Evolutionary conservation across 805 yeast species (phyloP), one percentile per base, ranked within the genome.

Genomic region (Clavispora santaluciae): DNA sequence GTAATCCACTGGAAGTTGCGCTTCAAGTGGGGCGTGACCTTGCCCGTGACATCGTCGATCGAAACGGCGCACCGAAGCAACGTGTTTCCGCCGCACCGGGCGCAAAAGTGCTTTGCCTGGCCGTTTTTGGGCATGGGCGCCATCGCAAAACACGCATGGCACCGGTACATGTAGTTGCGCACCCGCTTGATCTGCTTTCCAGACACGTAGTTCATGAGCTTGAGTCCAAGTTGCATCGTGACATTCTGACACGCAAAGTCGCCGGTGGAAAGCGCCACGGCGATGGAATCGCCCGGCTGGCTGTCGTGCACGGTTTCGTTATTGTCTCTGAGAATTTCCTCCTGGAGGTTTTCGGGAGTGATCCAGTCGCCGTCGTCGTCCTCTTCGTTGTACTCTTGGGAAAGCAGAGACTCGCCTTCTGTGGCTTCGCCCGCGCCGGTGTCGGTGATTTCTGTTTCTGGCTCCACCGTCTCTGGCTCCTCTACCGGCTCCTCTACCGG

Each of bases 161-260:
- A 93, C 64, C 99, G 75, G 57, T 86, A 75, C 97, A 91, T 91
- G 61, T 87, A 90, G 67, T 84, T 87, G 60, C 95, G 76, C 24
- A 93, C 84, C 59, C 86, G 78, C 50, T 79, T 83, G 63, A 93
- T 90, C 54, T 83, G 88, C 48, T 81, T 69, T 16, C 99, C 99
- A 1, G 90, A 79, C 67, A 78, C 74, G 18, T 86, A 72, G 62
- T 90, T 90, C 80, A 93, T 83, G 51, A 91, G 70, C 50, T 86
- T 84, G 43, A 93, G 63, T 5, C 96, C 96, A 53, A 93, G 74
- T 62, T 91, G 98, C 66, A 93, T 72, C 1, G 96, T 78, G 12
- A 90, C 96, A 63, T 93, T 93, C 63, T 93, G 99, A 55, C 91
- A 87, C 2, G 99, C 98, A 67, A 91, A 93, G 77, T 93, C 99